A percentile compares a stretch with the other conserved stretches of the same genome.
Conservation (phyloP, 805 yeast genomes). For the Pichia cephalocereana region DNA sequence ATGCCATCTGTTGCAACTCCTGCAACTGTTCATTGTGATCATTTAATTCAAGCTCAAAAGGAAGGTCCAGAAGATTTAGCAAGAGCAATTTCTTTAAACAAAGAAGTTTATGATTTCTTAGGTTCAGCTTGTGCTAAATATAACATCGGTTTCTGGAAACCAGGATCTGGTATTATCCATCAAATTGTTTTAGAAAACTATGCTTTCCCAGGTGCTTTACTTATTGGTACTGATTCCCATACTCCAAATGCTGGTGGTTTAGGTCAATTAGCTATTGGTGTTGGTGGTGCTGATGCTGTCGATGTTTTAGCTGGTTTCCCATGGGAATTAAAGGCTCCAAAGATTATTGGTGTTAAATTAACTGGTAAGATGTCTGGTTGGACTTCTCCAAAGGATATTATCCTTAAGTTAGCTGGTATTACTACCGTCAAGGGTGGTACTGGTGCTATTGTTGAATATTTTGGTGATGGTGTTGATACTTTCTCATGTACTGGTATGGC, state of each 20-base stretch:
- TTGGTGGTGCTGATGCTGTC: slow-evolving; percentile 99
- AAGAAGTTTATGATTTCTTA: slow-evolving; percentile 92
- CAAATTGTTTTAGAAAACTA: slow-evolving; percentile 96
- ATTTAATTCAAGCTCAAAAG: slow-evolving; percentile 91
- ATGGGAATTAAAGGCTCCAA: slow-evolving; percentile 98
- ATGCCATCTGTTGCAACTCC: slow-evolving; percentile 84
- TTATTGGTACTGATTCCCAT: slow-evolving; percentile 98
- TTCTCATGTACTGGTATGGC: slow-evolving; percentile 99
- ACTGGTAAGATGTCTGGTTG: slow-evolving; percentile 87
- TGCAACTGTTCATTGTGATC: slow-evolving; percentile 95
- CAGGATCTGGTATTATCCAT: slow-evolving; percentile 98
- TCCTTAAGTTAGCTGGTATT: slow-evolving; percentile 83
- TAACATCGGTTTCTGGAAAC: slow-evolving; percentile 98
- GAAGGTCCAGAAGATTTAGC: slow-evolving; percentile 82
- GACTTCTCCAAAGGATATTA: slow-evolving; percentile 96
- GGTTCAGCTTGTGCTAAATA: slow-evolving; percentile 89
- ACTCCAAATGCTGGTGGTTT: slow-evolving; percentile 99
- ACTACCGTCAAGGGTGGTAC: slow-evolving; percentile 98
- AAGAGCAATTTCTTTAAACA: slow-evolving; percentile 74
- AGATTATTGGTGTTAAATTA: slow-evolving; percentile 85
- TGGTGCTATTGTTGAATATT: slow-evolving; percentile 91
- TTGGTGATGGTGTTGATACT: slow-evolving; percentile 85
- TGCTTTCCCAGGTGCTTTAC: slow-evolving; percentile 93
- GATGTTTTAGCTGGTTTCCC: slow-evolving; percentile 96
- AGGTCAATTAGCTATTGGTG: slow-evolving; percentile 98